Base-by-base conservation (phyloP, 2,329 filamentous ascomycete genomes). In the Aureobasidium sp. region DNA sequence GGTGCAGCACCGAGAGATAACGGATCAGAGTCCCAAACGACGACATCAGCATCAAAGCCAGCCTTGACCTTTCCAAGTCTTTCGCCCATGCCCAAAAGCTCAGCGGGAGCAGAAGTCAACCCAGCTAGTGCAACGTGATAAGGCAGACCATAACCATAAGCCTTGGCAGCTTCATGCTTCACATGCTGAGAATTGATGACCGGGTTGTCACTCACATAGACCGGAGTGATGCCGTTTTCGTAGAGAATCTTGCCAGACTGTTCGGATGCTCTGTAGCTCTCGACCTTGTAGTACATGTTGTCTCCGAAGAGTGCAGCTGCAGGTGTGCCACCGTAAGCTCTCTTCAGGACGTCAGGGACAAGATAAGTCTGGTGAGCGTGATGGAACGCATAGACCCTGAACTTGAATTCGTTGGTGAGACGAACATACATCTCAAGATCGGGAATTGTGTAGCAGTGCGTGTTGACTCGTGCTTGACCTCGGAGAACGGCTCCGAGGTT, bases 241-340 rank as follows among this genome's bases (percentile, higher is more conserved):
- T 84, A 84, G 0, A 89, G 77, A 4, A 84, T 78, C 69, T 87
- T 88, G 29, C 85, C 86, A 1, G 86, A 85, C 63, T 82, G 82
- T 69, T 88, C 84, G 12, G 84, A 87, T 0, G 81, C 86, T 5
- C 82, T 76, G 66, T 86, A 87, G 0, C 85, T 76, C 73, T 89
- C 87, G 1, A 81, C 78, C 73, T 89, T 88, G 78, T 88, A 89
- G 70, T 82, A 87, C 83, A 88, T 88, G 69, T 85, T 87, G 68
- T 89, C 85, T 11, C 86, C 85, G 67, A 89, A 89, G 3, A 88
- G 74, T n/a, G 82, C 86, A 17, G 72, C 74, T 11, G 75, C 73
- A 5, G 72, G 69, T n/a, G 70, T 69, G 8, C 72, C 73, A 22
- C 74, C 74, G 62, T 72, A 76, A 1, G 72, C 72, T 19, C 73